A percentile compares a stretch with the other conserved stretches of the same genome.
These are phyloP conservation scores for Candida manassasensis DNA, from an alignment of 805 yeast species.

Conservation along the genomic window DNA sequence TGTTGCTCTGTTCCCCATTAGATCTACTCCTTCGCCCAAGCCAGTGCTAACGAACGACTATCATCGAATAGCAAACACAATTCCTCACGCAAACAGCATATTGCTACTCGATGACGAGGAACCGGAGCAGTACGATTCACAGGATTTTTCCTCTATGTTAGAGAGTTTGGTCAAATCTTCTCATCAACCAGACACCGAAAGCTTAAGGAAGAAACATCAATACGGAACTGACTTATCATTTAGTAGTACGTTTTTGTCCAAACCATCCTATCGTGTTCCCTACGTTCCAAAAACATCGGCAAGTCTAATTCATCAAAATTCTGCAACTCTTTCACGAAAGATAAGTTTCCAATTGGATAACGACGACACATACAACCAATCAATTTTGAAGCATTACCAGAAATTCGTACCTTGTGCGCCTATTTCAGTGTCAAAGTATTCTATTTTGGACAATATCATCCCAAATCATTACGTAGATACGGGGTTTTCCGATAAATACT, in stretches of 20 bases:
- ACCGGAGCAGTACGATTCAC: not conserved
- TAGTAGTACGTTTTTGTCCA: not conserved
- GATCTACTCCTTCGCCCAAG: constrained; percentile 1
- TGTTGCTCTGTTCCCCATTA: not conserved
- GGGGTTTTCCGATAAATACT: constrained; percentile 8
- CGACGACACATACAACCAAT: constrained; percentile 6
- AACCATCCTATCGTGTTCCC: not conserved
- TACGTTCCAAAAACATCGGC: constrained; percentile 4
- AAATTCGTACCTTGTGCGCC: constrained; percentile 8
- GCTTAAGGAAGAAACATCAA: constrained; percentile 2
- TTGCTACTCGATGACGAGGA: constrained; percentile 6
- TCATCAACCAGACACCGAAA: not conserved
- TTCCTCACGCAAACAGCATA: constrained; percentile 6
- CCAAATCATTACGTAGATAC: constrained; percentile 11
- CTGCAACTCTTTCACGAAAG: too few relatives aligned
- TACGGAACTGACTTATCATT: constrained; percentile 11
- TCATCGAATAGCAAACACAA: constrained; percentile 2
- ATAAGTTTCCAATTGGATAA: not conserved
- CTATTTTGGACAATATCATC: constrained; percentile 10
- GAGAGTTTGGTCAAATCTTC: constrained; percentile 2
- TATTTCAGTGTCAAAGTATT: constrained; percentile 6
- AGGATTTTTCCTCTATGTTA: not conserved
- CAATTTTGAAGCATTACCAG: constrained; percentile 9
- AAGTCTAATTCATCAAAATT: too few relatives aligned
- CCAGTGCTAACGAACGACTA: constrained; percentile 7